Evolutionary conservation across 2,329 filamentous ascomycete species (phyloP).

Genomic region (Pezizomycotina sp.): DNA sequence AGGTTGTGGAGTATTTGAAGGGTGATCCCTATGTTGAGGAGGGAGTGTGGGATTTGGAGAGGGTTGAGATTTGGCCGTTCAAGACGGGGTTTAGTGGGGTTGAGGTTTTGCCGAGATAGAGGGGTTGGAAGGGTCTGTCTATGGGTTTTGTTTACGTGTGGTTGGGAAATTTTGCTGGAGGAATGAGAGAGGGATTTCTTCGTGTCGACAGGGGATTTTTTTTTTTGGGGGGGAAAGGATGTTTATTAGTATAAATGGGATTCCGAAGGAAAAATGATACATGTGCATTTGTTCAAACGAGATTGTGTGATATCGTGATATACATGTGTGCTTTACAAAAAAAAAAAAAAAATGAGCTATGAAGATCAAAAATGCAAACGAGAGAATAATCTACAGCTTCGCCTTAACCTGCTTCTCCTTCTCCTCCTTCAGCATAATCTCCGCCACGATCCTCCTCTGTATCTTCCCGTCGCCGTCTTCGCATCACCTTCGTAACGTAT

Average conservation of each 20-base stretch:
- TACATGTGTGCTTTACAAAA: too few species aligned
- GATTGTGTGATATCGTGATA: too few species aligned
- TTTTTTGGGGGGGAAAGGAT: too few species aligned
- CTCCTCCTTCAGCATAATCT: constrained; percentile 62
- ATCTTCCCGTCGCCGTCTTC: constrained; percentile 90
- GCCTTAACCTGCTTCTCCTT: constrained; percentile 31
- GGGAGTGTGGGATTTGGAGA: constrained; percentile 17
- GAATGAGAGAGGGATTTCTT: too few species aligned
- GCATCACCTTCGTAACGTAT: constrained; percentile 70
- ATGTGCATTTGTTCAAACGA: too few species aligned
- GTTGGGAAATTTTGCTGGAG: too few species aligned
- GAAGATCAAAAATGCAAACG: background rate
- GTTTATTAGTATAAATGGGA: too few species aligned
- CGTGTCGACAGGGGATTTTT: too few species aligned
- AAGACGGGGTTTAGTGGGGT: constrained; percentile 5
- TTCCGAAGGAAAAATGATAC: too few species aligned
- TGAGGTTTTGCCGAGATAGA: background rate
- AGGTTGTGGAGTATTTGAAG: constrained; percentile 9
- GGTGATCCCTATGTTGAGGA: constrained; percentile 13
- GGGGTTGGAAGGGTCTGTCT: background rate
- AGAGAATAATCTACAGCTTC: constrained; percentile 33
- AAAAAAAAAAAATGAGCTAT: too few species aligned
- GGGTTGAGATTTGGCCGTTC: constrained; percentile 14
- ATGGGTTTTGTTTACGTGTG: too few species aligned
- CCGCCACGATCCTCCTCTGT: constrained; percentile 69